Evolutionary conservation across 441 rosid genomes (phyloP).

Genomic region (Codiaeum variegatum): DNA sequence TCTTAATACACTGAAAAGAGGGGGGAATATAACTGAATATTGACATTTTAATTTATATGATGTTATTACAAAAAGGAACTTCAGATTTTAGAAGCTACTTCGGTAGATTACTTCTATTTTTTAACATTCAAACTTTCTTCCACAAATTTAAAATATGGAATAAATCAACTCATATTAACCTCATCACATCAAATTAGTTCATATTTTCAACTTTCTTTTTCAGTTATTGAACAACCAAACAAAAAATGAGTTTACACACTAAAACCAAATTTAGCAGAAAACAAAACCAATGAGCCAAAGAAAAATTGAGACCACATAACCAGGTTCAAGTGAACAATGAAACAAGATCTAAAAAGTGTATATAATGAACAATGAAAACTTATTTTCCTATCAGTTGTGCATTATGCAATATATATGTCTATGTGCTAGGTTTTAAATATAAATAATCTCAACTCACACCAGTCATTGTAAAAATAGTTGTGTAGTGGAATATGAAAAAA

Average conservation of each 20-base stretch:
- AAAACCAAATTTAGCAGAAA: neutral
- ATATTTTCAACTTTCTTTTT: neutral
- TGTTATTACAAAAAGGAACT: neutral
- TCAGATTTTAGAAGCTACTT: neutral
- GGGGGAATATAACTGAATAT: neutral
- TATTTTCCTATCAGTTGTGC: too few species aligned
- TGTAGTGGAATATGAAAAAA: too few species aligned
- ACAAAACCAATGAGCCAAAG: neutral
- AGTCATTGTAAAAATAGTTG: too few species aligned
- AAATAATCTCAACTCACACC: too few species aligned
- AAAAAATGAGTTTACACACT: neutral
- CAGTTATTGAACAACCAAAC: neutral
- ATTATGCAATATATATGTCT: too few species aligned
- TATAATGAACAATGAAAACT: too few species aligned
- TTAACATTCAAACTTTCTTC: neutral
- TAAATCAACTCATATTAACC: neutral
- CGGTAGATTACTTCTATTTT: too few species aligned
- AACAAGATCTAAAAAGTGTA: too few species aligned
- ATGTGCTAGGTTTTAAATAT: too few species aligned
- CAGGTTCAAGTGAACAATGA: too few species aligned
- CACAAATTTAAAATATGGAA: neutral
- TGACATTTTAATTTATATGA: neutral
- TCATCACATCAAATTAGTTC: neutral
- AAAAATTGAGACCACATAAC: constrained; percentile 32
- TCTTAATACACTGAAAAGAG: neutral